Evolutionary conservation across 2,329 filamentous ascomycete species (phyloP).

Genomic region (Coleophoma cylindrospora): DNA sequence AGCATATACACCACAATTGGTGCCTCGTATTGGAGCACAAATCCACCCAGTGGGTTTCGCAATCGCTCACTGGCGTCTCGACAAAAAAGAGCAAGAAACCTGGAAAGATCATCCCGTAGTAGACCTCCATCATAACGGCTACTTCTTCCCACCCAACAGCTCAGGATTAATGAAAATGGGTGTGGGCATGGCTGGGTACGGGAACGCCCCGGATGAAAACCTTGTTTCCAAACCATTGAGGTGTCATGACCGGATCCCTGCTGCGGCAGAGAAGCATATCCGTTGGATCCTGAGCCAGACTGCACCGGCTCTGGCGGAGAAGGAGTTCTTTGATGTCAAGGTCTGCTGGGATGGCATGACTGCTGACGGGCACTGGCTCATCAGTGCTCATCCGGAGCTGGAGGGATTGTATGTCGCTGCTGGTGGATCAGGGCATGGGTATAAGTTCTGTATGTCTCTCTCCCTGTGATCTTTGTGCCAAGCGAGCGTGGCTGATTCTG

Average conservation of each 20-base stretch:
- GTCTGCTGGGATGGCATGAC: conserved; percentile 56
- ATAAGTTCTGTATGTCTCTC: not conserved
- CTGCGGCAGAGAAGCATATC: not conserved
- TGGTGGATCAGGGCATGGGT: conserved; percentile 22
- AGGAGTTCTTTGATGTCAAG: not conserved
- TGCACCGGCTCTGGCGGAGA: not conserved
- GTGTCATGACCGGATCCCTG: not conserved
- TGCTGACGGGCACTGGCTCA: conserved; percentile 51
- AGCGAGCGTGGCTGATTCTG: too few relatives aligned
- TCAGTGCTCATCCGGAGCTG: conserved; percentile 44
- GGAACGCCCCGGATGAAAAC: not conserved
- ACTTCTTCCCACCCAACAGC: not conserved
- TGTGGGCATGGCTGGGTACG: not conserved
- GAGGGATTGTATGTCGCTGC: conserved; percentile 36
- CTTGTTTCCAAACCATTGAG: not conserved
- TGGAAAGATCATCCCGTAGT: not conserved
- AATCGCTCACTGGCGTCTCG: not conserved
- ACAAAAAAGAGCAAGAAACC: not conserved
- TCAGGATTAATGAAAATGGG: not conserved
- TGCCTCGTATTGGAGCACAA: not conserved
- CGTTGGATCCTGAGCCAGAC: not conserved
- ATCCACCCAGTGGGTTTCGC: not conserved
- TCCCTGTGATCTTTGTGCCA: too few relatives aligned
- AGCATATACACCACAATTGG: not conserved
- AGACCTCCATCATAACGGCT: not conserved